Conservation (phyloP, 2,329 filamentous ascomycete genomes). For the Penicillium rolfsii region DNA sequence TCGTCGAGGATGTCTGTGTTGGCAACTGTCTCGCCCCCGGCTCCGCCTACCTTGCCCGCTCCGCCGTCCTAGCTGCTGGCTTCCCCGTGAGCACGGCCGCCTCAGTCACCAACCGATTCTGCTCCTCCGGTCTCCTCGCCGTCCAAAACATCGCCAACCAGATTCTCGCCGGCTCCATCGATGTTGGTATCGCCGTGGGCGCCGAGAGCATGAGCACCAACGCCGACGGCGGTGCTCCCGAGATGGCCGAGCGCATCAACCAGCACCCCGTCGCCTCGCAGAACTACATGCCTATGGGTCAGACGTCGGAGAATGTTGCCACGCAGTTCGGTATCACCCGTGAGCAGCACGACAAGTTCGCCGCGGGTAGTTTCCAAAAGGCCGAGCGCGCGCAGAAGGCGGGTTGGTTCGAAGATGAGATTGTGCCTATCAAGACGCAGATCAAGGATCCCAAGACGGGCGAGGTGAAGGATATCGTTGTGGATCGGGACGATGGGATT, state of each 20-base stretch:
- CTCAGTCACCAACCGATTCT: constrained; percentile 85
- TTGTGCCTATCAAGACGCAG: constrained; percentile 78
- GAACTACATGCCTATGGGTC: constrained; percentile 93
- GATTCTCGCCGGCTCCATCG: constrained; percentile 86
- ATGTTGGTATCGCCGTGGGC: constrained; percentile 84
- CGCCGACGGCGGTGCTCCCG: constrained; percentile 77
- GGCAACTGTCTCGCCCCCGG: constrained; percentile 87
- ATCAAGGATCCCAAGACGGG: constrained; percentile 86
- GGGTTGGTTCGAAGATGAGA: constrained; percentile 86
- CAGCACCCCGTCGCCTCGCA: constrained; percentile 76
- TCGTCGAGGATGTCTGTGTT: constrained; percentile 88
- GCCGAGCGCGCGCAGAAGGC: constrained; percentile 77
- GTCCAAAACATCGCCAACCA: constrained; percentile 91
- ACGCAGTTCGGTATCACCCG: constrained; percentile 73
- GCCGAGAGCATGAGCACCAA: constrained; percentile 92
- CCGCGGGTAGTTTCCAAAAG: constrained; percentile 83
- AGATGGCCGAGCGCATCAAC: constrained; percentile 82
- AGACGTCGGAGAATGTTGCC: constrained; percentile 90
- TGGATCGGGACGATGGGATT: constrained; percentile 81
- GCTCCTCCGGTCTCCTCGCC: constrained; percentile 84
- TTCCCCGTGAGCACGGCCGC: constrained; percentile 80
- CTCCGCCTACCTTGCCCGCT: constrained; percentile 86
- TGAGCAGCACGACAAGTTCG: constrained; percentile 77
- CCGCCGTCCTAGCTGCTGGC: constrained; percentile 80
- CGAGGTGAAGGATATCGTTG: constrained; percentile 75